Evolutionary conservation across 495 filamentous ascomycete genomes (phyloP), one percentile per base, ranked within the genome.

Genomic region (Margaritispora aquatica): DNA sequence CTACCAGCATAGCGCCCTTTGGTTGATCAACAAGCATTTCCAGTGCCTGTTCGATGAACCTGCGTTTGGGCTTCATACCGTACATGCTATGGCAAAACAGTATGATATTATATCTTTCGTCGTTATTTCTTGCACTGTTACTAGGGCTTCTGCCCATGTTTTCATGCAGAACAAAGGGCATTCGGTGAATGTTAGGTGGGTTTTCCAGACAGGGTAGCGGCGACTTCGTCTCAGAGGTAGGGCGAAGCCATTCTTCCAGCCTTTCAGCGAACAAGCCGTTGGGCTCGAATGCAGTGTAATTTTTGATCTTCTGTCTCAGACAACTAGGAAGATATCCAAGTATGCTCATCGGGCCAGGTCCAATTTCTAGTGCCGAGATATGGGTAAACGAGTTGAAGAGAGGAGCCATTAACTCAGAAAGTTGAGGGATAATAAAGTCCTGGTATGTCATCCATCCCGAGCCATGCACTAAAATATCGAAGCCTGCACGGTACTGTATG

Each of bases 81-180:
- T 87, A 83, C 77, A 85, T 80, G 71, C 82, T 83, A 70, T 85
- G 83, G 67, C 80, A 85, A 69, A 86, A 83, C 54, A 86, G 66
- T 57, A 87, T 69, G 62, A 84, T 57, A 66, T 87, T 76, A 68
- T 73, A 85, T 63, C 73, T 78, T 58, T 75, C 66, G 57, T 69
- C 68, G 26, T 56, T 54, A 59, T 68, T 59, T 23, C 55, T 68
- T 56, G 61, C 68, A 48, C 57, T 51, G 53, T 52, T 67, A 59
- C 64, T 55, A 48, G 68, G 64, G 62, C 51, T 65, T 55, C 66
- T 69, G 49, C 21, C 60, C 62, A 46, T 67, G 57, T 67, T 62
- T 29, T 60, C 57, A 51, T 75, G 49, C 50, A 71, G 58, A 64
- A 26, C 59, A 66, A 84, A 84, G 60, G 77, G 75, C 29, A 52